Evolutionary conservation across 306 rosid genomes (phyloP).

Genomic region (Elaeagnus macrophylla): DNA sequence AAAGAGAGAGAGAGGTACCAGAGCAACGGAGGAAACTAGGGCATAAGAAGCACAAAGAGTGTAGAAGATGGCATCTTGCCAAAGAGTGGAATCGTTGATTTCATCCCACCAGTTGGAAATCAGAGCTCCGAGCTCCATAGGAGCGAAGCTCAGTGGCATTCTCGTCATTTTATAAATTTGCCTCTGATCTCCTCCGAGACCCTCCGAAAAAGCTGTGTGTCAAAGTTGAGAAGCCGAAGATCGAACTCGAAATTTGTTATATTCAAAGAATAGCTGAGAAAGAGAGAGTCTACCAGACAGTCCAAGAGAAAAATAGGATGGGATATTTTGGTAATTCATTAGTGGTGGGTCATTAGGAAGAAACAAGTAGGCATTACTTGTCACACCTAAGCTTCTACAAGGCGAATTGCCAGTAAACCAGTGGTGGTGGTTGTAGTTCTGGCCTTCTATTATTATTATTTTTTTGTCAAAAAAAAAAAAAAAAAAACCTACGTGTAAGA

Average conservation of each 20-base stretch:
- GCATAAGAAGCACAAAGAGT: conserved; percentile 68
- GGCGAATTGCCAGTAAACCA: too few relatives aligned
- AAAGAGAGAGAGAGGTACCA: conserved; percentile 32
- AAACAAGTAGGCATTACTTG: too few relatives aligned
- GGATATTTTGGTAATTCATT: neutral
- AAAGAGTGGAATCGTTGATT: conserved; percentile 36
- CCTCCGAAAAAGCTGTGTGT: neutral
- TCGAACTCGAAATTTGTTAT: neutral
- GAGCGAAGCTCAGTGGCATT: conserved; percentile 34
- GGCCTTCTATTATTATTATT: too few relatives aligned
- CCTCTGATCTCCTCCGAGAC: conserved; percentile 2
- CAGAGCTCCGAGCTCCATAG: conserved; percentile 26
- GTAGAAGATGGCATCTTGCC: conserved; percentile 61
- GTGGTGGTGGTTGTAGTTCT: too few relatives aligned
- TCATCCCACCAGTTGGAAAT: conserved; percentile 52
- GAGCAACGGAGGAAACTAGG: conserved; percentile 67
- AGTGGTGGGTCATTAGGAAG: too few relatives aligned
- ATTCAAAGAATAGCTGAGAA: conserved; percentile 4
- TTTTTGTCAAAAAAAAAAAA: too few relatives aligned
- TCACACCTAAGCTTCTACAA: conserved; percentile 17
- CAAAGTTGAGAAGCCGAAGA: conserved; percentile 12
- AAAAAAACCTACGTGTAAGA: too few relatives aligned
- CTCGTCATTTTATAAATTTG: conserved; percentile 26
- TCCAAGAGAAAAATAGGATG: conserved; percentile 15
- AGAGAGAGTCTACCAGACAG: conserved; percentile 23